Percentiles rank a stretch among this genome's conserved stretches.
These are phyloP conservation scores for Roridomyces roridus DNA, from an alignment of 768 basidiomycete genomes.

Conservation along the genomic window DNA sequence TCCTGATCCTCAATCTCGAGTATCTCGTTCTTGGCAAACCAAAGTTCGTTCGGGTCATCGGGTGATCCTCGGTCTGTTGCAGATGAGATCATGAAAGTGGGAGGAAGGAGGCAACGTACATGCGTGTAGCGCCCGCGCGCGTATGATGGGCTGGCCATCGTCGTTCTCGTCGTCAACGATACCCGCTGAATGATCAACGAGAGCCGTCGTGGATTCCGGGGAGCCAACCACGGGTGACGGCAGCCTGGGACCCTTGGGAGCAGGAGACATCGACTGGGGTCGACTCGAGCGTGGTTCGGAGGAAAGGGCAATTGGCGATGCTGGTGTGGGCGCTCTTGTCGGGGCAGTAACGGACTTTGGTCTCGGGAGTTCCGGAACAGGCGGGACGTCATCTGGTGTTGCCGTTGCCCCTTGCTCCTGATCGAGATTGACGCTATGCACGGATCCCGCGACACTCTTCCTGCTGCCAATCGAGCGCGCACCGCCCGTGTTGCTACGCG, in stretches of 20 bases:
- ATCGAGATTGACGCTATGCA: background rate
- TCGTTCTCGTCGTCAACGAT: background rate
- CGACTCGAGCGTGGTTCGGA: too few species aligned
- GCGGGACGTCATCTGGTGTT: background rate
- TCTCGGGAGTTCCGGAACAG: background rate
- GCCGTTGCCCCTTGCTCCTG: background rate
- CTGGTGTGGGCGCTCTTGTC: too few species aligned
- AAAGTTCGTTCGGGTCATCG: conserved; percentile 86
- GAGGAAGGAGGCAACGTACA: conserved; percentile 48
- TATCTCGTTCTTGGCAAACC: conserved; percentile 84
- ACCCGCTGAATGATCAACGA: background rate
- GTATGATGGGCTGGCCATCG: background rate
- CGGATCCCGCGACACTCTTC: conserved; percentile 15
- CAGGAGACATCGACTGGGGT: too few species aligned
- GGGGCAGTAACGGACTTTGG: too few species aligned
- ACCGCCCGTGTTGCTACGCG: conserved; percentile 13
- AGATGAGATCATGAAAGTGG: conserved; percentile 9
- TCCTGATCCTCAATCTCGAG: conserved; percentile 79
- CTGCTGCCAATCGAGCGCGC: conserved; percentile 10
- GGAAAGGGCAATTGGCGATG: too few species aligned
- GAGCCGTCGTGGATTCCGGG: too few species aligned
- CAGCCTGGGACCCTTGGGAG: too few species aligned
- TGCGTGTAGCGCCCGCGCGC: conserved; percentile 38
- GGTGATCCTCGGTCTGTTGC: conserved; percentile 71
- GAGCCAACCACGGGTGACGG: too few species aligned